A percentile compares a stretch with the other conserved stretches of the same genome.
These are phyloP conservation scores for Hypoxylon sp. DNA, from an alignment of 2,329 filamentous ascomycete species.

Conservation along the genomic window DNA sequence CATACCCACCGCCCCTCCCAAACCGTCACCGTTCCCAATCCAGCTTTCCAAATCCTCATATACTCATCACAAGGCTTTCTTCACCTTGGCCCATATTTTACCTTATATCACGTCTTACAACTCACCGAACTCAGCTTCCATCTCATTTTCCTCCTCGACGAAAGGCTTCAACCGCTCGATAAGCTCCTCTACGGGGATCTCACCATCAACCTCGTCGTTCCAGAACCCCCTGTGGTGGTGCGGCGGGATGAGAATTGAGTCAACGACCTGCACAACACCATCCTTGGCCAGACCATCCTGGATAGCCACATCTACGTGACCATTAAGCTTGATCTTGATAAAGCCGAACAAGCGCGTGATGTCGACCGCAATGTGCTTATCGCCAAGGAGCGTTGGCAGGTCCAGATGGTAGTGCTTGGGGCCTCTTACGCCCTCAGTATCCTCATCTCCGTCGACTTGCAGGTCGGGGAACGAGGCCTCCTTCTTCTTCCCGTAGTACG, in stretches of 20 bases:
- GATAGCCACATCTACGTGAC: constrained; percentile 74
- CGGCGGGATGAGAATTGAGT: constrained; percentile 82
- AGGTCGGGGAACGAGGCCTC: constrained; percentile 47
- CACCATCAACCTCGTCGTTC: constrained; percentile 59
- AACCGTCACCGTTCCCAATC: not conserved
- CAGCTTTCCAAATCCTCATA: not conserved
- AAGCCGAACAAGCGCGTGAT: constrained; percentile 77
- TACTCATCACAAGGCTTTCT: constrained; percentile 1
- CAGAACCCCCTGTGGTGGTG: constrained; percentile 51
- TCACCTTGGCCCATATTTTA: not conserved
- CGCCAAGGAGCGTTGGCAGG: constrained; percentile 78
- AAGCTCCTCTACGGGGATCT: constrained; percentile 72
- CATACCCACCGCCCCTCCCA: not conserved
- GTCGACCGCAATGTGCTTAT: constrained; percentile 78
- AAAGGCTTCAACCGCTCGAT: constrained; percentile 65
- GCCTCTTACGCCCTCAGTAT: constrained; percentile 56
- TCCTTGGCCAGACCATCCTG: constrained; percentile 81
- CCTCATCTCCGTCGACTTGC: constrained; percentile 48
- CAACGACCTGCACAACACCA: constrained; percentile 85
- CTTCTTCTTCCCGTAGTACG: constrained; percentile 71
- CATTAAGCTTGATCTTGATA: constrained; percentile 82
- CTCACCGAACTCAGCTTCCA: constrained; percentile 35
- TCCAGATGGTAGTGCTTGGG: constrained; percentile 73
- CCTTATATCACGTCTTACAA: constrained; percentile 28
- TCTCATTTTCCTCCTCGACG: constrained; percentile 49